Base-by-base conservation (phyloP, 1,139 yeast genomes). In the Hemisphaericaspora xylanilytica region DNA sequence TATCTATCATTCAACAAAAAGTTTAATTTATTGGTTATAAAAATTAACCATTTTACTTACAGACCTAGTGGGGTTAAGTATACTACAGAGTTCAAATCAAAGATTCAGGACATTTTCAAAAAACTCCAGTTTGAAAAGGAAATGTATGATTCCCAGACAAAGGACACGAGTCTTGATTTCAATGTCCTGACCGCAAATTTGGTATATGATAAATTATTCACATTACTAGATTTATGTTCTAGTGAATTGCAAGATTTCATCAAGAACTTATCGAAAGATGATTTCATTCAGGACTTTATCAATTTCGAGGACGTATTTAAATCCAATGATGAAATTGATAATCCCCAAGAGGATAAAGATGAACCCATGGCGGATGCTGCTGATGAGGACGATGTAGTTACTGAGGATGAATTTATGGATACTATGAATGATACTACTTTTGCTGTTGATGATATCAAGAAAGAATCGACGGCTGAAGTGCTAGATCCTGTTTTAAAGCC, bases 211-310 rank as follows among this genome's bases (percentile, higher is more conserved):
- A 54, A 55, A 41, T 47, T 66, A 32, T 36, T 48, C 14, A 38
- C 50, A 9, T 47, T 50, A 9, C 35, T 45, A 37, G 54, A 52
- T 22, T 40, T 46, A 36, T 53, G 50, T 31, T 48, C 53, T 7
- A 52, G 49, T 10, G 61, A 56, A 8, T 41, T 58, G 28, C 58
- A 53, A 38, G 41, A 41, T 24, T 49, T 58, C 21, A 47, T 63
- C 13, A 49, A 48, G 25, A 36, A 27, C 2, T 50, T 66, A 39
- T 45, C 45, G 32, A 61, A 59, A 35, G 61, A 57, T n/a, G 65
- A 56, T 16, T 67, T 66, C 39, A 45, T 60, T 13, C 52, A 52
- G 12, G 70, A 67, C 33, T 65, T 64, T 43, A 52, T 60, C 31
- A 57, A 63, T 42, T 61, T 58, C 39, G 57, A 56, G 22, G 53